Percentiles rank a stretch among this genome's conserved stretches.
phyloP scores from a whole-genome alignment of 352 stramenopile species.

The Globisporangium acanthophoron region DNA sequence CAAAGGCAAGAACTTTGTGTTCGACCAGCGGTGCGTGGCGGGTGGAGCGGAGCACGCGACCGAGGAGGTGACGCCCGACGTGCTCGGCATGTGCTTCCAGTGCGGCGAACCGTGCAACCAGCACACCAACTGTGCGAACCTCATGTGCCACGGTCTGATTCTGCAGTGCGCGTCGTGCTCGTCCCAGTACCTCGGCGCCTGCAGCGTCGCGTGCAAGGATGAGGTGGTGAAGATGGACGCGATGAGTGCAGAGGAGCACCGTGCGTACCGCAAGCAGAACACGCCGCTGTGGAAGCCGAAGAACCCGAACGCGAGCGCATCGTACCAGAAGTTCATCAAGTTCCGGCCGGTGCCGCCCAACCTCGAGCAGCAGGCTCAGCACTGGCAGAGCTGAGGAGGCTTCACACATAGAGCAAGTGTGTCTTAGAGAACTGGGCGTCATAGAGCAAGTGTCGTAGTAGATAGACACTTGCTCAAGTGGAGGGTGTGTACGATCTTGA shows the following conservation, averaged over 20 bases:
- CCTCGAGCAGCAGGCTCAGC: not conserved
- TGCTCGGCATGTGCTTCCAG: slow-evolving; percentile 36
- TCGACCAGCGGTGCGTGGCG: slow-evolving; percentile 32
- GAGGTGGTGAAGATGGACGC: slow-evolving; percentile 46
- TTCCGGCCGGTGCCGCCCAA: not conserved
- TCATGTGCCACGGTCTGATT: slow-evolving; percentile 47
- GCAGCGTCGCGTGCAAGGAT: slow-evolving; percentile 43
- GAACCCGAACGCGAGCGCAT: slow-evolving; percentile 37
- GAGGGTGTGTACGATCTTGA: no score
- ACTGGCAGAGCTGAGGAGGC: not conserved
- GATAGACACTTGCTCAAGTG: no score
- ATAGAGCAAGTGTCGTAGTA: not conserved
- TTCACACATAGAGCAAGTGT: no score
- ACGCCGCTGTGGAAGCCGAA: slow-evolving; percentile 41
- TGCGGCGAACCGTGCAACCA: slow-evolving; percentile 31
- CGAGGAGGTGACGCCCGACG: slow-evolving; percentile 26
- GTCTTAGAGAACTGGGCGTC: not conserved
- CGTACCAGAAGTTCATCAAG: slow-evolving; percentile 5
- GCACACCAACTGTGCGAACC: slow-evolving; percentile 38
- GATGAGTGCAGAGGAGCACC: slow-evolving; percentile 45
- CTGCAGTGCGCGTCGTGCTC: slow-evolving; percentile 43
- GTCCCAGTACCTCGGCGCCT: slow-evolving; percentile 16
- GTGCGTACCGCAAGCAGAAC: slow-evolving; percentile 52
- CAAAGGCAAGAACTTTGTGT: slow-evolving; percentile 22
- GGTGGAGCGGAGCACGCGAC: slow-evolving; percentile 3